Percentiles rank a stretch among this genome's conserved stretches.
Evolutionary conservation across 345 rosid species (phyloP).

Genomic region (Hypericum androsaemum): DNA sequence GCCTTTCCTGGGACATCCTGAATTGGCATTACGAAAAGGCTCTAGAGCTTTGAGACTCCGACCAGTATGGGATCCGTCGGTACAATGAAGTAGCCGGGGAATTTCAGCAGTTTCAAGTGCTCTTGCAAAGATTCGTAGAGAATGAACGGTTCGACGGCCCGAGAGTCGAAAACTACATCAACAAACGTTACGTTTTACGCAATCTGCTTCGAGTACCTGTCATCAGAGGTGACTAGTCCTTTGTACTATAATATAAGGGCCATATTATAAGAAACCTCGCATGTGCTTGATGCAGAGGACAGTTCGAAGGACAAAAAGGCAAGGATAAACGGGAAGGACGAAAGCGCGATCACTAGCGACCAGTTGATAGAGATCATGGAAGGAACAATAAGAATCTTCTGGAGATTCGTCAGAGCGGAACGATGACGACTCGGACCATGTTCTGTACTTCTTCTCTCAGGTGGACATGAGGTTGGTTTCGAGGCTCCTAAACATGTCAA

Average conservation of each 20-base stretch:
- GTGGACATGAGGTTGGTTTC: conserved; percentile 83
- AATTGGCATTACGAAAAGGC: conserved; percentile 89
- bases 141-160: conserved; percentile 77
- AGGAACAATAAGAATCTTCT: conserved; percentile 78
- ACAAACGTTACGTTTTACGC: conserved; percentile 59
- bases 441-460: conserved; percentile 67
- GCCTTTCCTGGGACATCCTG: conserved; percentile 97
- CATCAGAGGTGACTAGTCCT: conserved; percentile 46
- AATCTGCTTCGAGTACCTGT: conserved; percentile 87
- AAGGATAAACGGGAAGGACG: conserved; percentile 33
- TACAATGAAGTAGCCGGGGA: conserved; percentile 87
- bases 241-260: too few relatives aligned
- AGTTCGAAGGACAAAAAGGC: conserved; percentile 39
- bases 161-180: conserved; percentile 56
- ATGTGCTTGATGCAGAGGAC: conserved; percentile 47
- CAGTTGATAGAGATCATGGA: conserved; percentile 74
- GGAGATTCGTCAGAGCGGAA: conserved; percentile 62
- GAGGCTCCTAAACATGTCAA: conserved; percentile 75
- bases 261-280: conserved; percentile 7
- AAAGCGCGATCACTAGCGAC: conserved; percentile 39
- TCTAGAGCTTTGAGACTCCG: conserved; percentile 62
- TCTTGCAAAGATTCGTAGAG: conserved; percentile 79
- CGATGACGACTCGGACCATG: conserved; percentile 46
- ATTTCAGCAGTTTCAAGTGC: conserved; percentile 85
- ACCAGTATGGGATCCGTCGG: conserved; percentile 32